phyloP scores from a whole-genome alignment of 352 stramenopile species.

The Halophytophthora polymorphica region DNA sequence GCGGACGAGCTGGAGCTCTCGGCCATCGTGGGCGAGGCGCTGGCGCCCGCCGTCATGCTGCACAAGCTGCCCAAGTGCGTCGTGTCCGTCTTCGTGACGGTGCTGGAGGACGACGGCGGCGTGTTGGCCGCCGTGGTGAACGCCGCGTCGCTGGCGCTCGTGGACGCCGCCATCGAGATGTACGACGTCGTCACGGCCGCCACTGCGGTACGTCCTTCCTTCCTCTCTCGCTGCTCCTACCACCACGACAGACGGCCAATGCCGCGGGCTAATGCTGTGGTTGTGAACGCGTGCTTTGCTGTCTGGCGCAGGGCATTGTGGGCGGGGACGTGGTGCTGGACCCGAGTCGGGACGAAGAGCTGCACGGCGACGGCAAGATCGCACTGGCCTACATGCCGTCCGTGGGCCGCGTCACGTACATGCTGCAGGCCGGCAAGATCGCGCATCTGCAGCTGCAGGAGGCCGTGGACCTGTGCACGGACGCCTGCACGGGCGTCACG shows the following conservation, averaged over 20 bases:
- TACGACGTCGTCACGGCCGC: conserved; percentile 87
- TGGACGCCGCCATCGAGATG: conserved; percentile 90
- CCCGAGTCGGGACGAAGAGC: conserved; percentile 65
- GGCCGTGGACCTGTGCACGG: conserved; percentile 85
- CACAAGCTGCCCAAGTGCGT: conserved; percentile 89
- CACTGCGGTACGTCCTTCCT: conserved; percentile 46
- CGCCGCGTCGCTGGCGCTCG: conserved; percentile 84
- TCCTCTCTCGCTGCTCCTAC: too few species aligned
- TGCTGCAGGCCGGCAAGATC: conserved; percentile 82
- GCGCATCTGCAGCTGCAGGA: conserved; percentile 77
- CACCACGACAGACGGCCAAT: too few species aligned
- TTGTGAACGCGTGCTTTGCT: conserved; percentile 3
- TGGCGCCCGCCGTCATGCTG: conserved; percentile 82
- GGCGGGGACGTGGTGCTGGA: conserved; percentile 64
- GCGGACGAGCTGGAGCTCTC: conserved; percentile 82
- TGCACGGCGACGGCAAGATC: conserved; percentile 54
- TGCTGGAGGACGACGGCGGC: conserved; percentile 84
- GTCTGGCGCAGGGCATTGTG: conserved; percentile 37
- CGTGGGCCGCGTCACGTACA: conserved; percentile 79
- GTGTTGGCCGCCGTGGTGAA: conserved; percentile 83
- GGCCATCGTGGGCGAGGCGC: conserved; percentile 64
- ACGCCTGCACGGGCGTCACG: conserved; percentile 62
- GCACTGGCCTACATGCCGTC: conserved; percentile 86
- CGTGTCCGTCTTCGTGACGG: conserved; percentile 85
- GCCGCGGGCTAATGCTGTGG: too few species aligned